Evolutionary conservation across 345 rosid genomes (phyloP), one percentile per base, ranked within the genome.

Genomic region (Hirschfeldia incana): DNA sequence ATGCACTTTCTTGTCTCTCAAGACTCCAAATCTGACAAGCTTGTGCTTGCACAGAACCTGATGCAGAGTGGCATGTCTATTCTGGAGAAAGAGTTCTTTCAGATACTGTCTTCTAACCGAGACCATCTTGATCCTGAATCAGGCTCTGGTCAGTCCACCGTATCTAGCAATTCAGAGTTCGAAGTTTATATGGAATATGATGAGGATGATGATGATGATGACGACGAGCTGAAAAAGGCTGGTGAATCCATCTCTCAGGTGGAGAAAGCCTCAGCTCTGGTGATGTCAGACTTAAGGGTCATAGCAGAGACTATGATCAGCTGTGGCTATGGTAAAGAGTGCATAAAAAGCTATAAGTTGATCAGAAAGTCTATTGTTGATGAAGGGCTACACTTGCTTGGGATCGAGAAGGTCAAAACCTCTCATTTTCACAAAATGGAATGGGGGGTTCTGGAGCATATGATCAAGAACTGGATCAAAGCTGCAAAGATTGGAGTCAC

Each of bases 231-330:
- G 29, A 83, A 53, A 67, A 75, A 51, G 29, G 83, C 76, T 1
- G 82, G 85, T 2, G 84, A 85, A 29, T 85, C 86, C 0, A 85
- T 79, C 57, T 71, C 72, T 42, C 76, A 87, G 61, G 85, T 78
- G 12, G 89, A 79, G 67, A 80, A 70, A 75, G 76, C 77, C 33
- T 75, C 86, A 1, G 81, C 80, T 1, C 49, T 74, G 2, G 90
- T 83, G 37, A 83, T 91, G 91, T 78, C 81, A 1, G 94, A 89
- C 79, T 73, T 92, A 53, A 91, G 85, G 73, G 76, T 81, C 10
- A 91, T 91, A 60, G 93, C 97, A 28, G 97, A 88, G 36, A 88
- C 88, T 67, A 92, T 94, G 97, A 85, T 88, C 58, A 67, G 83
- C 33, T 88, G 81, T 39, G 97, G 98, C 9, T 92, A 92, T 51